A percentile compares a stretch with the other conserved stretches of the same genome.
phyloP scores from a whole-genome alignment of 179 eudicot genomes.

The Sideroxylon spinosum region DNA sequence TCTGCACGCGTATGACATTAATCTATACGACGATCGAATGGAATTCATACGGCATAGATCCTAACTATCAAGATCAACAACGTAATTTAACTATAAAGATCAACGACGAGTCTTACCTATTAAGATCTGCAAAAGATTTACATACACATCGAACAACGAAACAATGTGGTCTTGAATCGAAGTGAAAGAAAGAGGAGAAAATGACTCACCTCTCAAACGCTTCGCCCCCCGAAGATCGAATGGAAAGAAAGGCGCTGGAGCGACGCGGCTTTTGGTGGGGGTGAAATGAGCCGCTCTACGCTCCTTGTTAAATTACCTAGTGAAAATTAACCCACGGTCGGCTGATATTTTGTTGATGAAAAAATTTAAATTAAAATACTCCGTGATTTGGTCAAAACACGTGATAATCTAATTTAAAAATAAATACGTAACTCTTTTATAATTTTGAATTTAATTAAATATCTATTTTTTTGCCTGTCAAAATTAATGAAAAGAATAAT shows the following conservation, averaged over 20 bases:
- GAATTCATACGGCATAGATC: constrained; percentile 4
- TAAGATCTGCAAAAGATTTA: not conserved
- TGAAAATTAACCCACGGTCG: not conserved
- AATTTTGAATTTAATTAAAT: too few relatives aligned
- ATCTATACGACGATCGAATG: not conserved
- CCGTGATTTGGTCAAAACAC: too few relatives aligned
- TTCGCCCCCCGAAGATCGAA: not conserved
- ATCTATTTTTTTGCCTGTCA: too few relatives aligned
- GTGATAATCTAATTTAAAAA: too few relatives aligned
- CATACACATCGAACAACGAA: not conserved
- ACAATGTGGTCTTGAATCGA: not conserved
- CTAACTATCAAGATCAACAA: not conserved
- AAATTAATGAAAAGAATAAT: too few relatives aligned
- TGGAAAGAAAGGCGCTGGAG: not conserved
- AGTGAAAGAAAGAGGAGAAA: not conserved
- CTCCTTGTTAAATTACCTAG: not conserved
- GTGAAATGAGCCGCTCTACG: not conserved
- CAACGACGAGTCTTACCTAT: not conserved
- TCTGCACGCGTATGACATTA: not conserved
- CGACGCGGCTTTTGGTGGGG: not conserved
- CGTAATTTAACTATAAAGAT: not conserved
- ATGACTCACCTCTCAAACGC: constrained; percentile 3
- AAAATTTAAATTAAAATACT: too few relatives aligned
- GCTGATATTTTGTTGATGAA: too few relatives aligned
- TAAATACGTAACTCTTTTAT: too few relatives aligned